Conservation (phyloP, 1,284 basidiomycete genomes). For the Apiotrichum montevideense region DNA sequence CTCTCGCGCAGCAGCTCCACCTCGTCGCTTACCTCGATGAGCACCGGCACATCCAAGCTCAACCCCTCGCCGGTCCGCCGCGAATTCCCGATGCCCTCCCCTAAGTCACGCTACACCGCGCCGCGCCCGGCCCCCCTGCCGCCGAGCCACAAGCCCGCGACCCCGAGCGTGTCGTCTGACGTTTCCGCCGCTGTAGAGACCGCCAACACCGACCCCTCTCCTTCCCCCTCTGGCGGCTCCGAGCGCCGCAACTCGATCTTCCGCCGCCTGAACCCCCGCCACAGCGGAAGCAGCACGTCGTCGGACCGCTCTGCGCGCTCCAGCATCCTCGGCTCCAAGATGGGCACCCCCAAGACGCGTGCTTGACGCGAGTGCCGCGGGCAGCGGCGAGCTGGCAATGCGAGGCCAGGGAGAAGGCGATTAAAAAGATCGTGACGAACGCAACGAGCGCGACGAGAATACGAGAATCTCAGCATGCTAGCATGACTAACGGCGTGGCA, state of each 20-base stretch:
- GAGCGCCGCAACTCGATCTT: slow-evolving; percentile 2
- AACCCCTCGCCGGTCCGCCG: slow-evolving; percentile 2
- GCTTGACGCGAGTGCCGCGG: not conserved
- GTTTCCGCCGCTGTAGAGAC: slow-evolving; percentile 1
- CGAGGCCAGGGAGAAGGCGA: too few relatives aligned
- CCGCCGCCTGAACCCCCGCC: slow-evolving; percentile 1
- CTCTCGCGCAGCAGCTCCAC: slow-evolving; percentile 2
- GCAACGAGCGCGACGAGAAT: too few relatives aligned
- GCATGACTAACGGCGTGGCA: too few relatives aligned
- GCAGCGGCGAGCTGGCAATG: too few relatives aligned
- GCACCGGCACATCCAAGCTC: not conserved
- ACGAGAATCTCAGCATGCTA: too few relatives aligned
- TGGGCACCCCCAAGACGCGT: slow-evolving; percentile 9
- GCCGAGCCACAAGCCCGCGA: slow-evolving; percentile 2
- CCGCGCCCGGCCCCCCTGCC: slow-evolving; percentile 13
- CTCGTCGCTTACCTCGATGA: slow-evolving; percentile 3
- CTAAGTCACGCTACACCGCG: slow-evolving; percentile 4
- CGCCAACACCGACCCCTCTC: not conserved
- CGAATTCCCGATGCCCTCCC: slow-evolving; percentile 3
- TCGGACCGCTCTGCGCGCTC: slow-evolving; percentile 20
- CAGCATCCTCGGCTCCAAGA: slow-evolving; percentile 22
- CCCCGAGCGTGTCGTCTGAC: not conserved
- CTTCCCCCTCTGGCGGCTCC: not conserved
- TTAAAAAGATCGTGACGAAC: too few relatives aligned
- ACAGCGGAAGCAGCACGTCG: not conserved